Evolutionary conservation across 2,329 filamentous ascomycete species (phyloP).

Genomic region (Microsporum ferrugineum): DNA sequence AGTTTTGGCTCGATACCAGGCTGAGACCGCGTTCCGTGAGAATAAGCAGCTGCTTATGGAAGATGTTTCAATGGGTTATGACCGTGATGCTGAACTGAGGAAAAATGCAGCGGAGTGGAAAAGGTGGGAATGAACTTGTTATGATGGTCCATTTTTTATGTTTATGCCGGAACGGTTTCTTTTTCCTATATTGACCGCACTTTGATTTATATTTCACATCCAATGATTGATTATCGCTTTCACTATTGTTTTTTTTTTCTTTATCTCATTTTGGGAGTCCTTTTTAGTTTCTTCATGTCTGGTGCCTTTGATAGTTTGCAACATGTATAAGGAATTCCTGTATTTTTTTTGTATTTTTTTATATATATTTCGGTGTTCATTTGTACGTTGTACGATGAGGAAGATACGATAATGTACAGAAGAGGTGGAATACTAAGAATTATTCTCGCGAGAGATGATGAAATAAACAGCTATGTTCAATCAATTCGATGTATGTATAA

Average conservation of each 20-base stretch:
- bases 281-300: not conserved
- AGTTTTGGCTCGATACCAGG: constrained; percentile 46
- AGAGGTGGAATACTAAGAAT: not conserved
- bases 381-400: not conserved
- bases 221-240: not conserved
- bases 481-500: not conserved
- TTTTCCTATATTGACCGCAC: not conserved
- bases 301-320: not conserved
- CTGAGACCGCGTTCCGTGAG: constrained; percentile 49
- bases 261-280: not conserved
- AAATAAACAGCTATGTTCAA: not conserved
- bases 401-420: not conserved
- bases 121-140: constrained; percentile 35
- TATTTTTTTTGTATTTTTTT: not conserved
- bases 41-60: constrained; percentile 43
- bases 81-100: constrained; percentile 37
- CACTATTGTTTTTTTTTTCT: not conserved
- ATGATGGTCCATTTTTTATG: not conserved
- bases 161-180: not conserved
- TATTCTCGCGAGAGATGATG: not conserved
- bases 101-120: constrained; percentile 43
- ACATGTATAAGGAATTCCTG: not conserved
- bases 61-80: constrained; percentile 50
- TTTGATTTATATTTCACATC: not conserved
- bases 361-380: not conserved